Evolutionary conservation across 306 rosid genomes (phyloP).

Genomic region (Castanea sativa): DNA sequence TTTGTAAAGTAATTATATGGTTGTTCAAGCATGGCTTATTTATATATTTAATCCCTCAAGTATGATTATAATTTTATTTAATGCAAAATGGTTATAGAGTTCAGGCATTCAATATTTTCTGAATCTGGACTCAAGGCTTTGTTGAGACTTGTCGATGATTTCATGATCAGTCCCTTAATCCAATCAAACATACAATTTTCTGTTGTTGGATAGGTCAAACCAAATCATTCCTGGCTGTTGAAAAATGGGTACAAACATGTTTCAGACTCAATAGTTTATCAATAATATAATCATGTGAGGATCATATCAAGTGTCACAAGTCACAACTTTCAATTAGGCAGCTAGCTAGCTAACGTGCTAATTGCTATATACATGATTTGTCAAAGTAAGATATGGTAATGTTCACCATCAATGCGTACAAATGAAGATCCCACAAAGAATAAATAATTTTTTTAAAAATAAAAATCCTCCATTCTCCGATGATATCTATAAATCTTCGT

Average conservation of each 20-base stretch:
- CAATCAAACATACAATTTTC: neutral
- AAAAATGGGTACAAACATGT: neutral
- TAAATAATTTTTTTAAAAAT: too few relatives aligned
- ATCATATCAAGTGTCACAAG: neutral
- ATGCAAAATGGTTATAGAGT: neutral
- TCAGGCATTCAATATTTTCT: neutral
- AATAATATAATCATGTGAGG: neutral
- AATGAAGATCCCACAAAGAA: too few relatives aligned
- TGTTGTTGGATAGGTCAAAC: neutral
- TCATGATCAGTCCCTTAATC: too few relatives aligned
- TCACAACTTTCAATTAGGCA: neutral
- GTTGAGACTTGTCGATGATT: too few relatives aligned
- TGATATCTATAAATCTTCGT: too few relatives aligned
- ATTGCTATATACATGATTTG: neutral
- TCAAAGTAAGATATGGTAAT: neutral
- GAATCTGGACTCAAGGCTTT: too few relatives aligned
- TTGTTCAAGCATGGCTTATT: too few relatives aligned
- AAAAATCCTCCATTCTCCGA: too few relatives aligned
- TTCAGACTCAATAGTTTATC: neutral
- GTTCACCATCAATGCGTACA: neutral
- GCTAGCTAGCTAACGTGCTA: neutral
- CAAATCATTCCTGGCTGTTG: neutral
- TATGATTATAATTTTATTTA: neutral
- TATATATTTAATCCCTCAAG: neutral
- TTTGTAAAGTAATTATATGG: too few relatives aligned